A percentile compares a stretch with the other conserved stretches of the same genome.
These are phyloP conservation scores for Entomortierella beljakovae DNA, from an alignment of 192 early-diverging fungal genomes.

Conservation along the genomic window DNA sequence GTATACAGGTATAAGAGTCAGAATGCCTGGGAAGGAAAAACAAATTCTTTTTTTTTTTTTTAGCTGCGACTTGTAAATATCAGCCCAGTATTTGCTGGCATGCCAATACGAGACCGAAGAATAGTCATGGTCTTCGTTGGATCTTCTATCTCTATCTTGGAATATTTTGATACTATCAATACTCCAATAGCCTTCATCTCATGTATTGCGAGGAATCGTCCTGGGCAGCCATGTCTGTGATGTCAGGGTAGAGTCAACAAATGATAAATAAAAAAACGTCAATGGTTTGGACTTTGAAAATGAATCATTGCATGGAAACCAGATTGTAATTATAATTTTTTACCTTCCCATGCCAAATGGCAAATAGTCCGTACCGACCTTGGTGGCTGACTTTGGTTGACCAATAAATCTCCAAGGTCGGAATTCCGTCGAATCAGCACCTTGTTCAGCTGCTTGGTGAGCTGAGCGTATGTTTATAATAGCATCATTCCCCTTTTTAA, in stretches of 20 bases:
- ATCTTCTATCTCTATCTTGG: constrained; percentile 36
- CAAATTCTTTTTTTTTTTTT: neutral
- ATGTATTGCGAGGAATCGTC: constrained; percentile 47
- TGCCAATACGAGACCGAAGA: constrained; percentile 23
- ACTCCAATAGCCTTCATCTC: constrained; percentile 31
- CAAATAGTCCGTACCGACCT: constrained; percentile 49
- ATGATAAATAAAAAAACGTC: constrained; percentile 7
- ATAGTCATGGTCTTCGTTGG: constrained; percentile 10
- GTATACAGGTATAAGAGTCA: too few species aligned
- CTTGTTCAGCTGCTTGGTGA: constrained; percentile 30
- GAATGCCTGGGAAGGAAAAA: too few species aligned
- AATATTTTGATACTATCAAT: constrained; percentile 22
- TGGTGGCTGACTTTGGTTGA: constrained; percentile 33
- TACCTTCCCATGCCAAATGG: constrained; percentile 56
- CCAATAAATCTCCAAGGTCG: constrained; percentile 57
- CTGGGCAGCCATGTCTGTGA: constrained; percentile 53
- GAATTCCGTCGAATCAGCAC: constrained; percentile 49
- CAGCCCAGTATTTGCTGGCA: constrained; percentile 9
- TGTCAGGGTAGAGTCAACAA: neutral
- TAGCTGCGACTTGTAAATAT: constrained; percentile 19
- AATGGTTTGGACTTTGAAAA: neutral
- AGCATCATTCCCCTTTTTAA: constrained; percentile 31
- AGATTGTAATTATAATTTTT: too few species aligned
- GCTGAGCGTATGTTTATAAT: constrained; percentile 39
- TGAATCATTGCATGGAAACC: neutral